Conservation (phyloP, 148 eudicot genomes). For the Oxyria digyna region DNA sequence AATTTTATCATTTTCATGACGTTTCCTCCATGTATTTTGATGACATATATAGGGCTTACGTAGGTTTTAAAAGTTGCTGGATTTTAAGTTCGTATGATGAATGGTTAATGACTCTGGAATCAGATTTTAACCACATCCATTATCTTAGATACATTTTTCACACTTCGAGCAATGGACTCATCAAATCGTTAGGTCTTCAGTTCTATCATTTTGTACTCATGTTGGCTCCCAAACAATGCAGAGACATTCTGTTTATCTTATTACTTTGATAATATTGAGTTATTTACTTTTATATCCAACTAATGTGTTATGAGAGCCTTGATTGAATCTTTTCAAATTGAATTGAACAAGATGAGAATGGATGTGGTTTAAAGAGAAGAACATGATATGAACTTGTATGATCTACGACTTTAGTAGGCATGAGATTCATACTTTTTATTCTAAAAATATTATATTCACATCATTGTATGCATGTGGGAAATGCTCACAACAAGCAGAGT, state of each 20-base stretch:
- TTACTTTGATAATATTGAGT: not conserved
- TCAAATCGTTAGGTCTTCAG: no score
- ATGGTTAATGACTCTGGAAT: no score
- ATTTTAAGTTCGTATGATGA: no score
- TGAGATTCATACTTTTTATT: not conserved
- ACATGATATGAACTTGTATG: not conserved
- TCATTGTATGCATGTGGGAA: slow-evolving; percentile 56
- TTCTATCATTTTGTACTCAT: no score
- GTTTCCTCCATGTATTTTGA: no score
- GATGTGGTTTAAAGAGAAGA: not conserved
- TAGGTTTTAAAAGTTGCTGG: no score
- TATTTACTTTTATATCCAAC: not conserved
- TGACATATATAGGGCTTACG: no score
- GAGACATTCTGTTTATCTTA: not conserved
- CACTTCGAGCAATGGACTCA: no score
- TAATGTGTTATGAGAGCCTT: not conserved
- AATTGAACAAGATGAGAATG: not conserved
- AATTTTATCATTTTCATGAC: no score
- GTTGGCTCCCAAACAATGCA: no score
- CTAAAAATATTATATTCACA: slow-evolving; percentile 2
- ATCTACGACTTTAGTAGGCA: not conserved
- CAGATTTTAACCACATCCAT: no score
- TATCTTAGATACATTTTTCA: no score
- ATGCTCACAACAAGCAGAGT: slow-evolving; percentile 89
- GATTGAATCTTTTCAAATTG: not conserved